These are phyloP conservation scores for Solanum rostratum DNA, from an alignment of 257 asterid species.

Conservation along the genomic window DNA sequence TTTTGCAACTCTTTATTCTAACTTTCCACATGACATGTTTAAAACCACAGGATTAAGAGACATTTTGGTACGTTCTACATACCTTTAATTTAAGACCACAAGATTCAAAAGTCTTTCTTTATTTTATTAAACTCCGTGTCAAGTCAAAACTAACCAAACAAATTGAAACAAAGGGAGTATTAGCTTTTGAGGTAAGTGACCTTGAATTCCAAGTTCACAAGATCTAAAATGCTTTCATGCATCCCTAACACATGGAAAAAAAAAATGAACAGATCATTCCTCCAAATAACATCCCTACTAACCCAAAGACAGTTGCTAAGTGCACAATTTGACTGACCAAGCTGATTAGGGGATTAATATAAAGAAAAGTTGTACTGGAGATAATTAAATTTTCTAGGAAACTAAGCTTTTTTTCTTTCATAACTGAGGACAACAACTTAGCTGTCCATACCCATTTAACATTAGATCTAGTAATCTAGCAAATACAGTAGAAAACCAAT, in stretches of 20 bases:
- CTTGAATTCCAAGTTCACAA: not conserved
- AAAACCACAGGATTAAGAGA: not conserved
- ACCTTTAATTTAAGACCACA: not conserved
- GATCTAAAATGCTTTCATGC: not conserved
- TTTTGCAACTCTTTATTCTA: not conserved
- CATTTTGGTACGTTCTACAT: not conserved
- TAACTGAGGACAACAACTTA: too few relatives aligned
- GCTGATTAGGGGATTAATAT: not conserved
- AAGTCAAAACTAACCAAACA: not conserved
- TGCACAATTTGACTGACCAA: not conserved
- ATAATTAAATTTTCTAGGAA: not conserved
- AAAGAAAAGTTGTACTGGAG: not conserved
- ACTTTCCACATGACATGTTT: not conserved
- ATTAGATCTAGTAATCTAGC: too few relatives aligned
- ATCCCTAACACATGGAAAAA: not conserved
- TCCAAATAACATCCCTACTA: not conserved
- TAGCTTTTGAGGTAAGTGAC: not conserved
- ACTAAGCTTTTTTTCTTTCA: not conserved
- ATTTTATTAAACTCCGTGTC: not conserved
- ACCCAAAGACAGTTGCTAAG: not conserved
- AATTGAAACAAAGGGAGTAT: not conserved
- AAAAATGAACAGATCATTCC: not conserved
- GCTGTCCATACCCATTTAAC: too few relatives aligned
- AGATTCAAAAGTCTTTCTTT: not conserved
- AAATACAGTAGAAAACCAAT: too few relatives aligned